Conservation (phyloP, 2,329 filamentous ascomycete genomes). For the Monosporascus ibericus region DNA sequence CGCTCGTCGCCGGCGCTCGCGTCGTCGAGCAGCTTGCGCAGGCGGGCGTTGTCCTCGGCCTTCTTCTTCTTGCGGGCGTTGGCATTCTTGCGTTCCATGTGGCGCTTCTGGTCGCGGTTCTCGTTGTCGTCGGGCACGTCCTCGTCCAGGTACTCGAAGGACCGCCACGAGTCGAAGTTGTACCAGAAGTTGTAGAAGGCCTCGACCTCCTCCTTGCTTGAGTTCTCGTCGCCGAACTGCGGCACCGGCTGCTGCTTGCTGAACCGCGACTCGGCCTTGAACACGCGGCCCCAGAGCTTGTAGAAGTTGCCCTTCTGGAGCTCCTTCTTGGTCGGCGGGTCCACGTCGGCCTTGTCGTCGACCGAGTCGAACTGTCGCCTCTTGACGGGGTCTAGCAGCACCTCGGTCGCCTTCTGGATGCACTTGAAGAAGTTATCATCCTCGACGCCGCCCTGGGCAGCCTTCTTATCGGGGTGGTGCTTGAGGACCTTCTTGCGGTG, state of each 20-base stretch:
- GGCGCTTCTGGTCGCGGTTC: constrained; percentile 97
- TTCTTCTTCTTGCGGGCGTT: constrained; percentile 99
- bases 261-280: constrained; percentile 90
- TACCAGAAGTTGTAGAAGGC: constrained; percentile 99
- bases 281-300: constrained; percentile 87
- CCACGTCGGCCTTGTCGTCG: constrained; percentile 86
- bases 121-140: constrained; percentile 98
- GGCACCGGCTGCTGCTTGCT: constrained; percentile 87
- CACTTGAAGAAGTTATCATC: constrained; percentile 99
- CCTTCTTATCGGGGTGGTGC: constrained; percentile 99
- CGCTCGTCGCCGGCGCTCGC: constrained; percentile 80
- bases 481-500: constrained; percentile 99
- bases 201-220: constrained; percentile 84
- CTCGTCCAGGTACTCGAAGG: constrained; percentile 97
- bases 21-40: constrained; percentile 86
- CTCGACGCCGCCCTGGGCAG: constrained; percentile 76
- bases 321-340: constrained; percentile 90
- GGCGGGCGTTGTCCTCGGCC: constrained; percentile 89
- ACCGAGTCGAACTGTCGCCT: constrained; percentile 95
- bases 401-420: constrained; percentile 95
- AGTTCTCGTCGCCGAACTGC: constrained; percentile 74
- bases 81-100: constrained; percentile 96
- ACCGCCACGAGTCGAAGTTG: constrained; percentile 96
- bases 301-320: constrained; percentile 82
- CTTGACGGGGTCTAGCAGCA: constrained; percentile 86